Evolutionary conservation across 805 yeast genomes (phyloP).

Genomic region (Saccharomycopsis sp.): DNA sequence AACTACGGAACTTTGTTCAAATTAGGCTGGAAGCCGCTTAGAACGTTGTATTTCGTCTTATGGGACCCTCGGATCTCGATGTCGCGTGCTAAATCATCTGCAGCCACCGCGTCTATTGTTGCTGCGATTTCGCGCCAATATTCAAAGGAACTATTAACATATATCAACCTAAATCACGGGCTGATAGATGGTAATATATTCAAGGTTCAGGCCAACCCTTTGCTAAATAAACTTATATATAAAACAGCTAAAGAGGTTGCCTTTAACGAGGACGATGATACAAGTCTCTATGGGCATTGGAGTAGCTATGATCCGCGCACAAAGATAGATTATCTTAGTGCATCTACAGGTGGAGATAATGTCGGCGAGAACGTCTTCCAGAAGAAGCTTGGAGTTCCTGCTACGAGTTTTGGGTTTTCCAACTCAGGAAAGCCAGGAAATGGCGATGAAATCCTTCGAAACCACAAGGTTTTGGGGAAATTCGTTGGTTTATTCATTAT

Average conservation of each 20-base stretch:
- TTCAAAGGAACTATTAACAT: conserved; percentile 49
- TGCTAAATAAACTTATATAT: conserved; percentile 42
- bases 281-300: neutral
- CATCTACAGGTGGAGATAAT: neutral
- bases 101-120: conserved; percentile 56
- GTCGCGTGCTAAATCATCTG: neutral
- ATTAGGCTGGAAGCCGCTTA: conserved; percentile 5
- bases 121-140: conserved; percentile 47
- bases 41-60: neutral
- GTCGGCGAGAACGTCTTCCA: neutral
- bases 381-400: neutral
- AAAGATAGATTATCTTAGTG: neutral
- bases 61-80: conserved; percentile 2
- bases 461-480: conserved; percentile 52
- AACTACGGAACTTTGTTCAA: neutral
- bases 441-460: no score
- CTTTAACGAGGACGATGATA: neutral
- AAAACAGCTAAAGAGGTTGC: conserved; percentile 31
- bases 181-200: conserved; percentile 40
- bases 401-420: neutral
- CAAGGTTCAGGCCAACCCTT: conserved; percentile 35
- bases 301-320: neutral
- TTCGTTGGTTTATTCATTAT: conserved; percentile 51
- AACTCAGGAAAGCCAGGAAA: neutral
- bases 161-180: conserved; percentile 59